Evolutionary conservation across 1,284 basidiomycete species (phyloP).

Genomic region (Melampsora americana): DNA sequence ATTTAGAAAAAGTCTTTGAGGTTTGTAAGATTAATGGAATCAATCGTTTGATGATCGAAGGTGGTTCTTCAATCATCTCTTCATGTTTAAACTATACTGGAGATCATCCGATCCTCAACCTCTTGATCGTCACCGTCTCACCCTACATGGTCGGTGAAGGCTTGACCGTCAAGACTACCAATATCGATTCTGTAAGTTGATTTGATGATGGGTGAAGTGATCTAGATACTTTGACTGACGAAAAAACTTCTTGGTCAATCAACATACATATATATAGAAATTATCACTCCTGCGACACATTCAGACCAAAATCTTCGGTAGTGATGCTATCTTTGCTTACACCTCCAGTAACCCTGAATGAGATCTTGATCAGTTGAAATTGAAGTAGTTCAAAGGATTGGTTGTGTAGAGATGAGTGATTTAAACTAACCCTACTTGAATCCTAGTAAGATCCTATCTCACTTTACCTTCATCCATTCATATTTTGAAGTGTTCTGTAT

Average conservation of each 20-base stretch:
- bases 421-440: no score
- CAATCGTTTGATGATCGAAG: constrained; percentile 86
- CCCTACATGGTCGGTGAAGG: constrained; percentile 76
- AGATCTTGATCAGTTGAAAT: no score
- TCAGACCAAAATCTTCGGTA: constrained; percentile 49
- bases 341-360: constrained; percentile 10
- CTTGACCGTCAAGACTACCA: constrained; percentile 54
- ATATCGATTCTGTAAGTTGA: constrained; percentile 53
- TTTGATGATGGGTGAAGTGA: not conserved
- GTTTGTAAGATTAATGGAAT: constrained; percentile 63
- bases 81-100: constrained; percentile 63
- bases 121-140: constrained; percentile 75
- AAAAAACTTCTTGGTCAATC: not conserved
- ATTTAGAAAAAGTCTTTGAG: constrained; percentile 61
- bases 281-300: constrained; percentile 49
- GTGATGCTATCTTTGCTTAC: constrained; percentile 52
- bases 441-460: no score
- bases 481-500: no score
- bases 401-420: no score
- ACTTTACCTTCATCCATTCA: no score
- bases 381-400: no score
- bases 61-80: constrained; percentile 77
- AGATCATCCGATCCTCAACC: constrained; percentile 61
- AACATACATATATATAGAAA: not conserved
- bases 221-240: not conserved